Base-by-base conservation (phyloP, 2,329 filamentous ascomycete genomes). In the Trichoderma koningii region DNA sequence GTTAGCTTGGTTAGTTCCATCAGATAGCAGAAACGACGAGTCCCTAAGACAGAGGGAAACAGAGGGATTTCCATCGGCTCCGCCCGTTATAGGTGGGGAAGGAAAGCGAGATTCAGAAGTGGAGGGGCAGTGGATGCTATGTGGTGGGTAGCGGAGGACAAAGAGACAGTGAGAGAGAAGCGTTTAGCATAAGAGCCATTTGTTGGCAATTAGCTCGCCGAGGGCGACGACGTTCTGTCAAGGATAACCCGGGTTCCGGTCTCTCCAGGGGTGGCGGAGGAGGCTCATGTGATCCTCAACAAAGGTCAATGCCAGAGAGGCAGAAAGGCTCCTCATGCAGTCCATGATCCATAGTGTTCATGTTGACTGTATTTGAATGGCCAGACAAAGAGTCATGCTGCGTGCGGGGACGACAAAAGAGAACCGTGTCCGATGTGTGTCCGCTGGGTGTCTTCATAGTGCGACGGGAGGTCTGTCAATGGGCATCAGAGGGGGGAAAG, bases 1-100 rank as follows among this genome's bases (percentile, higher is more conserved):
- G 63, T 66, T 63, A 67, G 66, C 65, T 63, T 47, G 41, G 51
- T 62, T 51, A 57, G 51, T 55, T 14, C 42, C 38, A 50, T 47
- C 41, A 48, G 30, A 61, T 23, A 28, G 28, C 42, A 60, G 47
- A 26, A 55, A 42, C 30, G 10, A 53, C 26, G 34, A 52, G 64
- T 15, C 55, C 55, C 42, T 53, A 48, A 44, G 45, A 48, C 28
- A 30, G 15, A 63, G 38, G 38, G 48, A 63, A 30, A 60, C 51
- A 23, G 45, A 57, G 44, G 30, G 10, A 48, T 28, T 47, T 26
- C 50, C 41, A 41, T 63, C 64, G 51, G 50, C 26, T 56, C 64
- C 50, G 63, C 48, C 61, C 57, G 64, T 51, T 44, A 56, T 60
- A 38, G 28, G 57, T 53, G 63, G 56, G 51, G 57, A 60, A 42